Conservation (phyloP, 1,284 basidiomycete genomes). For the Cronartium quercuum region DNA sequence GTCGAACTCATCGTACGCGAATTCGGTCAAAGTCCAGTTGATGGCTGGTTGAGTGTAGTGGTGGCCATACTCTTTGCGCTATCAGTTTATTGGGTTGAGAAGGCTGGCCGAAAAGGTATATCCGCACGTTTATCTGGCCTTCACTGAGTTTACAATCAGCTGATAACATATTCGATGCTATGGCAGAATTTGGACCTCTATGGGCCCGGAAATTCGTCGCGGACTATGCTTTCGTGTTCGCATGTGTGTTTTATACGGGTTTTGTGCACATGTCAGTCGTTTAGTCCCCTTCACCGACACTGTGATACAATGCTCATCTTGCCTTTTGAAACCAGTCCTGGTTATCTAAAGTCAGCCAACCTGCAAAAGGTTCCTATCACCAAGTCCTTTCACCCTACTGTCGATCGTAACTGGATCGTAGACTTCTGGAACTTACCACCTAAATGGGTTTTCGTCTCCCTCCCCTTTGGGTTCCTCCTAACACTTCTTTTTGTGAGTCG, state of each 20-base stretch:
- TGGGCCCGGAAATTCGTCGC: conserved; percentile 48
- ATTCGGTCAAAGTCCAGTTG: conserved; percentile 42
- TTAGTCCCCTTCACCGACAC: background rate
- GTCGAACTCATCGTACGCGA: conserved; percentile 51
- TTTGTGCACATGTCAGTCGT: conserved; percentile 50
- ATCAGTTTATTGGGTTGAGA: conserved; percentile 49
- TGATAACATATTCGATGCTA: background rate
- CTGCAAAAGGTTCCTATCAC: conserved; percentile 64
- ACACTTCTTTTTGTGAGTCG: conserved; percentile 39
- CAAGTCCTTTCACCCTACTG: conserved; percentile 65
- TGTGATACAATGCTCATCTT: conserved; percentile 38
- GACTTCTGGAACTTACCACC: conserved; percentile 82
- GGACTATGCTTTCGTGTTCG: conserved; percentile 50
- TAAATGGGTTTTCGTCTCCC: conserved; percentile 79
- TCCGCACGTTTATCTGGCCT: background rate
- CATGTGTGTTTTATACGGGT: conserved; percentile 52
- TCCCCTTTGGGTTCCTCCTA: conserved; percentile 52
- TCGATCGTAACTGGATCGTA: conserved; percentile 74
- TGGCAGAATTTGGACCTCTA: conserved; percentile 44
- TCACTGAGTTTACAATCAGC: background rate
- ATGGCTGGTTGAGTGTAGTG: conserved; percentile 52
- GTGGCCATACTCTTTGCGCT: conserved; percentile 52
- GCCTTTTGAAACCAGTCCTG: conserved; percentile 56
- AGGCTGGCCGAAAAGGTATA: conserved; percentile 40
- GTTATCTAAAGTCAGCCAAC: conserved; percentile 58